Base-by-base conservation (phyloP, 192 early-diverging fungal species). In the Backusella morwellensis region DNA sequence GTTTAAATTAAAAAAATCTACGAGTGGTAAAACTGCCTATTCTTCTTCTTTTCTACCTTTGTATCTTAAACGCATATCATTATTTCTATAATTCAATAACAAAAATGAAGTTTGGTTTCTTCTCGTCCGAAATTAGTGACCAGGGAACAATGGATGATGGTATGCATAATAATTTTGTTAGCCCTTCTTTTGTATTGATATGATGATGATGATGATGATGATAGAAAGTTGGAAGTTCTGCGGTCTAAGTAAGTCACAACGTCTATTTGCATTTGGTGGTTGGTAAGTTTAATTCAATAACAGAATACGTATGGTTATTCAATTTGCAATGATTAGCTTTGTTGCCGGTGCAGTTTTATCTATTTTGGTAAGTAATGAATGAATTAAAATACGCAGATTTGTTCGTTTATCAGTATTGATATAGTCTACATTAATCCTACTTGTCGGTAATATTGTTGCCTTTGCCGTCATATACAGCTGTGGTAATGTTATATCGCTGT, bases 381-480 rank as follows among this genome's bases (percentile, higher is more conserved):
- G 32, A 36, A 75, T 36, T 35, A 41, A 6, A n/a, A 67, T 17
- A 38, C n/a, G 23, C 32, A 34, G 54, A n/a, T 9, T 35, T 15
- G 40, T 66, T 56, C 32, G 77, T 67, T 23, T 1, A 17, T 66
- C 29, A 70, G 11, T 40, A 12, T 35, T 15, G 72, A 9, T 0
- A 32, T 75, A 92, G 91, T 91, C 92, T 1, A 88, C 91, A 11
- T 80, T 89, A 29, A 54, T 85, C 19, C 78, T 96, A 36, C 52
- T 81, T 0, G 78, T 88, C 23, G 92, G 89, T 5, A 82, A 89
- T 32, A 72, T 95, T 66, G 79, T 88, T 5, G 90, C 86, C 2
- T 99, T 97, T 88, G 97, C 97, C 21, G 85, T 96, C 54, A 85
- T 97, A 52, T 99, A 97, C 81, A 94, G 95, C 47, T 74, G 95